Base-by-base conservation (phyloP, 129 eudicot species). In the Gnaphalium uliginosum region DNA sequence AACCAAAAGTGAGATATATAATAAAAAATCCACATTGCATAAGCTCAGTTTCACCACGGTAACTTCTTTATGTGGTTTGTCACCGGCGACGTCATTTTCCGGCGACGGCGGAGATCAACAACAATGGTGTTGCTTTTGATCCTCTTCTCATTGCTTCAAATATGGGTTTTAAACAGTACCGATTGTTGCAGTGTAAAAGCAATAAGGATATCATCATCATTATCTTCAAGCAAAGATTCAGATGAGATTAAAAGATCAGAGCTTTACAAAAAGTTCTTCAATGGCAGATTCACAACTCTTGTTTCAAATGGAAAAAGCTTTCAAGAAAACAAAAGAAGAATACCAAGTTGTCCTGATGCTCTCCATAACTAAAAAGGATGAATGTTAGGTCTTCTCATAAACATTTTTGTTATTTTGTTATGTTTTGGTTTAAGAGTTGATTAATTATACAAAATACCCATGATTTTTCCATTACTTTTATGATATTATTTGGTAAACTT, bases 331-430 rank as follows among this genome's bases (percentile, higher is more conserved):
- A 93, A 93, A 65, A 83, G 98, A 84, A 90, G 69, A 64, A 77
- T 93, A 39, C 94, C 98, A 76, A 93, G 92, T 69, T 93, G 98
- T 85, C 98, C 98, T 77, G 98, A 93, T 88, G 90, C 92, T 83
- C 96, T 93, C 27, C 98, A 93, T 78, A 93, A 93, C 72, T 75
- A 89, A 78, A 60, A 74, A 23, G 4, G 53, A 46, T 0, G 56
- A 24, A 25, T 15, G 32, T 57, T 53, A 35, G 19, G 65, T 72
- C 67, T 39, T 23, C 71, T 29, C 30, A 26, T 74, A 56, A 14
- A 37, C 33, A 1, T 61, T 11, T 57, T 37, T 51, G 4, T 7
- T 26, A 62, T 4, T 24, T 61, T 27, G 10, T 78, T 50, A 10
- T 30, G 3, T 17, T 26, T 71, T 71, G 19, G 30, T 43, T 73